Percentiles rank a stretch among this genome's conserved stretches.
Evolutionary conservation across 2,329 filamentous ascomycete genomes (phyloP).

Genomic region (Tolypocladium nubicola): DNA sequence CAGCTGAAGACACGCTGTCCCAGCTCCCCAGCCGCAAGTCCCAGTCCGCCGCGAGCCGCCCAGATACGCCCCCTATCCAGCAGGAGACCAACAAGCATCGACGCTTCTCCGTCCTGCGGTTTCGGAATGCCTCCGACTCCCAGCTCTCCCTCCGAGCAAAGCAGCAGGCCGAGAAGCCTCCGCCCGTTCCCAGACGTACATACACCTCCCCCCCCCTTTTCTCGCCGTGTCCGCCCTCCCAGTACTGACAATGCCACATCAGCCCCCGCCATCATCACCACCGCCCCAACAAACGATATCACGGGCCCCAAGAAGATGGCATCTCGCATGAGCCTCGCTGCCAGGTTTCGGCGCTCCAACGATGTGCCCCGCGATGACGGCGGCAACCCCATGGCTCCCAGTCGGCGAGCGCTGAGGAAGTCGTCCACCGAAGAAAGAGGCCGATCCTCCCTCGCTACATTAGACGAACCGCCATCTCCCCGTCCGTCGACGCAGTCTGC

Average conservation of each 20-base stretch:
- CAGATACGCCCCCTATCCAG: constrained; percentile 36
- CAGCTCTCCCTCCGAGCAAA: constrained; percentile 71
- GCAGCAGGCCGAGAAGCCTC: constrained; percentile 49
- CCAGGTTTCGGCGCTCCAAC: constrained; percentile 41
- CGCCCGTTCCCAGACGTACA: constrained; percentile 49
- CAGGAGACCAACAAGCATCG: constrained; percentile 46
- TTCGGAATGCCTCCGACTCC: constrained; percentile 87
- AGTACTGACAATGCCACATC: constrained; percentile 11
- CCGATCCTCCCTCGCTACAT: constrained; percentile 21
- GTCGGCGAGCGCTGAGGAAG: constrained; percentile 16
- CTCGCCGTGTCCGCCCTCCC: constrained; percentile 1
- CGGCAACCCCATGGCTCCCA: neutral
- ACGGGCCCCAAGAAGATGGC: constrained; percentile 42
- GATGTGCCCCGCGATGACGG: constrained; percentile 29
- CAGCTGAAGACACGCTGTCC: constrained; percentile 7
- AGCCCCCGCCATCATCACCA: constrained; percentile 78
- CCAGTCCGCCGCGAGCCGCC: constrained; percentile 17
- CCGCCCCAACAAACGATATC: constrained; percentile 67
- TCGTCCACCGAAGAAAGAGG: constrained; percentile 33
- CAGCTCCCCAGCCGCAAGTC: constrained; percentile 14
- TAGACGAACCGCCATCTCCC: constrained; percentile 44
- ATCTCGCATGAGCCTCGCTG: constrained; percentile 42
- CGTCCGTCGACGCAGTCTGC: constrained; percentile 18
- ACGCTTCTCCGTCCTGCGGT: constrained; percentile 64
- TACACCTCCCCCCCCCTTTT: constrained; percentile 8